A percentile compares a stretch with the other conserved stretches of the same genome.
Evolutionary conservation across 441 rosid genomes (phyloP).

Genomic region (Monsonia emarginata): DNA sequence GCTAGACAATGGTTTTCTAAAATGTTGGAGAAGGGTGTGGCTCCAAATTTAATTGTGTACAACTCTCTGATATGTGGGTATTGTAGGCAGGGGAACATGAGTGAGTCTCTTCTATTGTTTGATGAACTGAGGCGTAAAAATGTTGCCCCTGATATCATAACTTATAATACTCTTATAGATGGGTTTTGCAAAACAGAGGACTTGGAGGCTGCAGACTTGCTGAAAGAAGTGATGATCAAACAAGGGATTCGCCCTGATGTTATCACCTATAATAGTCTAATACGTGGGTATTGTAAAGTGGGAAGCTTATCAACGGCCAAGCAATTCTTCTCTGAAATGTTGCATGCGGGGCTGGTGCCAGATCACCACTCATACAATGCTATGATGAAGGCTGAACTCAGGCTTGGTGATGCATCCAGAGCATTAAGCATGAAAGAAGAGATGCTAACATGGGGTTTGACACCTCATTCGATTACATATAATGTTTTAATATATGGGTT

Average conservation of each 20-base stretch:
- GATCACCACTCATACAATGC: constrained; percentile 44
- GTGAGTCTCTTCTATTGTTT: constrained; percentile 51
- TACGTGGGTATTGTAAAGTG: constrained; percentile 43
- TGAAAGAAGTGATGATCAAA: constrained; percentile 51
- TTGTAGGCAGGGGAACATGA: constrained; percentile 39
- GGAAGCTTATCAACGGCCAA: constrained; percentile 40
- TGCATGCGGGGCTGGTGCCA: constrained; percentile 38
- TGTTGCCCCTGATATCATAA: constrained; percentile 39
- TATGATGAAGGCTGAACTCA: constrained; percentile 41
- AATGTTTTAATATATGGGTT: constrained; percentile 48
- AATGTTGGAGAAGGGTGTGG: constrained; percentile 34
- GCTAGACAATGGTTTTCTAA: constrained; percentile 38
- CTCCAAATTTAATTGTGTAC: constrained; percentile 55
- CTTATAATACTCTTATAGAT: constrained; percentile 56
- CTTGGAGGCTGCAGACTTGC: constrained; percentile 38
- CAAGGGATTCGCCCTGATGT: constrained; percentile 45
- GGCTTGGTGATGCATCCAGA: constrained; percentile 34
- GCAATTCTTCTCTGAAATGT: constrained; percentile 49
- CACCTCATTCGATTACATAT: constrained; percentile 42
- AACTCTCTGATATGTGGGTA: constrained; percentile 55
- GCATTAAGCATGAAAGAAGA: constrained; percentile 53
- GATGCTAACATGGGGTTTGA: constrained; percentile 39
- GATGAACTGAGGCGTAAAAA: constrained; percentile 35
- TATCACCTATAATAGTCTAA: constrained; percentile 53
- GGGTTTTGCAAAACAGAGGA: constrained; percentile 56